These are phyloP conservation scores for Cyclospora cayetanensis DNA, from an alignment of 169 alveolate species.

Conservation along the genomic window DNA sequence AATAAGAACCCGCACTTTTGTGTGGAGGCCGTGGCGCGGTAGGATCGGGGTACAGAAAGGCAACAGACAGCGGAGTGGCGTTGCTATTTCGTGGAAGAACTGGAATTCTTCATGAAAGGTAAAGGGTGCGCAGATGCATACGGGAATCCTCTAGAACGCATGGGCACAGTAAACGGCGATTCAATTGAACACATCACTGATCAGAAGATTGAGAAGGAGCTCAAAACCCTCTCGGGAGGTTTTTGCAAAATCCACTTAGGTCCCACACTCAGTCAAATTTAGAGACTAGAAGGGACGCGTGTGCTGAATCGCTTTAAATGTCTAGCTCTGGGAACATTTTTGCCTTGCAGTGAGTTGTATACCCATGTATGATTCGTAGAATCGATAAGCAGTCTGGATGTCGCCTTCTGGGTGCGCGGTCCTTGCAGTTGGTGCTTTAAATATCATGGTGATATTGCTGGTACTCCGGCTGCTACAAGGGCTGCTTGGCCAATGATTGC, in stretches of 20 bases:
- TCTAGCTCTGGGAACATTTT: not conserved
- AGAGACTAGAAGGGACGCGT: not conserved
- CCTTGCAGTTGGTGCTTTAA: too few relatives aligned
- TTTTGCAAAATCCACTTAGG: conserved; percentile 17
- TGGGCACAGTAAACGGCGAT: not conserved
- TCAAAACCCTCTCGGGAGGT: not conserved
- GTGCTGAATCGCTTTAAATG: not conserved
- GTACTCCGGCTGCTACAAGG: too few relatives aligned
- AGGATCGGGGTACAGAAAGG: not conserved
- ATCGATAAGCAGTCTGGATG: too few relatives aligned
- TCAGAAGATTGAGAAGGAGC: not conserved
- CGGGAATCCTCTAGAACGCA: not conserved
- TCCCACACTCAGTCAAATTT: not conserved
- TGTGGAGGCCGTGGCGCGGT: conserved; percentile 21
- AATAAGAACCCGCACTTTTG: conserved; percentile 32
- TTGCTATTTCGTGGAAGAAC: not conserved
- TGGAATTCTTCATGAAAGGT: not conserved
- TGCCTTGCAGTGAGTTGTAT: not conserved
- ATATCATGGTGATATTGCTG: too few relatives aligned
- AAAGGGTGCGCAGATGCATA: not conserved
- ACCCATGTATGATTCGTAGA: too few relatives aligned
- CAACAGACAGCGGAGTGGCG: conserved; percentile 28
- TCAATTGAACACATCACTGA: not conserved
- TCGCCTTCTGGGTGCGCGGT: too few relatives aligned
- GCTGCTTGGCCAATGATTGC: too few relatives aligned